Evolutionary conservation across 768 basidiomycete species (phyloP).

Genomic region (Dentipellis sp.): DNA sequence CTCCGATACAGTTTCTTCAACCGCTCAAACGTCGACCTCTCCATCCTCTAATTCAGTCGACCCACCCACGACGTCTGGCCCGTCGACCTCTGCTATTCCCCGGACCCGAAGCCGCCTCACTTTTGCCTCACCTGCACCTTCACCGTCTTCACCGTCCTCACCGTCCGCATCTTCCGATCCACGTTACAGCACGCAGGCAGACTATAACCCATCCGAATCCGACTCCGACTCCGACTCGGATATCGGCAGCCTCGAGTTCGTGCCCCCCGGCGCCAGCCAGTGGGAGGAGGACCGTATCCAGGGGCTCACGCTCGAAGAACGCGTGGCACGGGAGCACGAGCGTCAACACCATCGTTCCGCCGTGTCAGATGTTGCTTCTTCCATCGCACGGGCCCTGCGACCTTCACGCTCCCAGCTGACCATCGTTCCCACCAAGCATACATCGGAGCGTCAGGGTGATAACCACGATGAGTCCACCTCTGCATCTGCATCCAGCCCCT

Average conservation of each 20-base stretch:
- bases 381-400: constrained; percentile 1
- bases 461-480: constrained; percentile 4
- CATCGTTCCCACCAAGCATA: constrained; percentile 1
- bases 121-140: constrained; percentile 1
- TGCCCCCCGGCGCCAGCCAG: neutral
- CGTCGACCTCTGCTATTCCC: constrained; percentile 11
- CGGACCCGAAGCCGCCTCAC: constrained; percentile 3
- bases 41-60: too few species aligned
- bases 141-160: neutral
- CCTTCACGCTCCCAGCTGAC: constrained; percentile 12
- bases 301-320: neutral
- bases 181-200: constrained; percentile 15
- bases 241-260: constrained; percentile 11
- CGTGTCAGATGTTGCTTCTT: neutral
- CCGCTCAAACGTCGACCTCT: too few species aligned
- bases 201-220: constrained; percentile 1
- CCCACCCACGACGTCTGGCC: constrained; percentile 1
- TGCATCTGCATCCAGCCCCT: constrained; percentile 6
- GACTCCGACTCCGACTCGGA: constrained; percentile 8
- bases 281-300: constrained; percentile 8
- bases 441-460: neutral
- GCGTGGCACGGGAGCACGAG: neutral
- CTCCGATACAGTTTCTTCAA: constrained; percentile 4
- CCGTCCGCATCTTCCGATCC: constrained; percentile 1
- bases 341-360: neutral